A percentile compares a stretch with the other conserved stretches of the same genome.
Evolutionary conservation across 768 basidiomycete species (phyloP).

Genomic region (Zangia roseola): DNA sequence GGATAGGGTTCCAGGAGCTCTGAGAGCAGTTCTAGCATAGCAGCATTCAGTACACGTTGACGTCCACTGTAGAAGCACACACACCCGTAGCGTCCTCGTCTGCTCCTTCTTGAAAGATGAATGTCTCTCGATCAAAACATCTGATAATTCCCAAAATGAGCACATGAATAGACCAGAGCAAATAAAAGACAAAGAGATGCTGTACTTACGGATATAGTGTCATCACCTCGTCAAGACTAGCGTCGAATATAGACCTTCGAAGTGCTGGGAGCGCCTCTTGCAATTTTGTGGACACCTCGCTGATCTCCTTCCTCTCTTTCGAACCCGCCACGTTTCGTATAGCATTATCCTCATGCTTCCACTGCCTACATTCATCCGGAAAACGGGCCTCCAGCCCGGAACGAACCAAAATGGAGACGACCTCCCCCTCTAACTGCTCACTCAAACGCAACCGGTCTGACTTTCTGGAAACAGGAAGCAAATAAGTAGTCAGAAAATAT

Average conservation of each 20-base stretch:
- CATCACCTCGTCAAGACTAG: conserved; percentile 22
- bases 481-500: background rate
- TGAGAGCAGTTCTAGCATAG: conserved; percentile 9
- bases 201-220: conserved; percentile 24
- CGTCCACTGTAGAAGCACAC: background rate
- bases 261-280: conserved; percentile 5
- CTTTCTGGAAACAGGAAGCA: conserved; percentile 9
- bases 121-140: conserved; percentile 13
- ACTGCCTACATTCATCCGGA: conserved; percentile 17
- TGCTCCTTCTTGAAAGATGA: background rate
- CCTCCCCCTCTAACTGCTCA: conserved; percentile 23
- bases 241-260: conserved; percentile 22
- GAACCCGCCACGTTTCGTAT: background rate
- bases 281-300: background rate
- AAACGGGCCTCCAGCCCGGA: conserved; percentile 32
- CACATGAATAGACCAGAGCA: background rate
- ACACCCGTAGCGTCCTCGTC: background rate
- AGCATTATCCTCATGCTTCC: conserved; percentile 17
- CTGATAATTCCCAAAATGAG: background rate
- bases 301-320: background rate
- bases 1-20: conserved; percentile 11
- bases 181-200: background rate
- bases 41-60: background rate
- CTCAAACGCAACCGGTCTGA: conserved; percentile 24
- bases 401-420: conserved; percentile 26